phyloP scores from a whole-genome alignment of 73 alveolate genomes.

The Symbiodinium natans region DNA sequence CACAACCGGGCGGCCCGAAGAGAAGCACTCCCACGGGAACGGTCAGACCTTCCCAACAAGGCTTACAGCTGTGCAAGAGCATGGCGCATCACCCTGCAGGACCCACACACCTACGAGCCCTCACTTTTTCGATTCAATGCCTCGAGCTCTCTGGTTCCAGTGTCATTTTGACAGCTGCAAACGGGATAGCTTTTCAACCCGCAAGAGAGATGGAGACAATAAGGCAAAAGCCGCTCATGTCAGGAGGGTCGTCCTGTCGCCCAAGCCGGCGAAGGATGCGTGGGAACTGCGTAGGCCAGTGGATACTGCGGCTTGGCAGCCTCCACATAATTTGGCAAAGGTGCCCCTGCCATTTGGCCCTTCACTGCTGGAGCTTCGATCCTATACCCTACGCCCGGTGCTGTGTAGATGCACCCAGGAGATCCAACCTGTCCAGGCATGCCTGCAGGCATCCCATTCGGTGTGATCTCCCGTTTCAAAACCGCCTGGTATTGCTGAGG shows the following conservation, averaged over 20 bases:
- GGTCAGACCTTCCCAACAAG: conserved; percentile 31
- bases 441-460: not conserved
- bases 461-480: not conserved
- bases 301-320: not conserved
- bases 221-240: not conserved
- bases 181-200: not conserved
- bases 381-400: not conserved
- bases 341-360: not conserved
- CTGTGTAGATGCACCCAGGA: not conserved
- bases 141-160: conserved; percentile 31
- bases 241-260: conserved; percentile 4
- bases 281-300: not conserved
- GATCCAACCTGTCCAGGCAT: not conserved
- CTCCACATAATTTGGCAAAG: not conserved
- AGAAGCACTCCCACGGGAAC: conserved; percentile 94
- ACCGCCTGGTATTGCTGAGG: not conserved
- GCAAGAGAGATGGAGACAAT: not conserved
- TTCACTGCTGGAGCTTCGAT: conserved; percentile 6
- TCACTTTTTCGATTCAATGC: not conserved
- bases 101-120: too few species aligned
- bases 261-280: conserved; percentile 24
- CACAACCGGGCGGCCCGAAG: conserved; percentile 94
- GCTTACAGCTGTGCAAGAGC: too few species aligned
- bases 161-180: conserved; percentile 88
- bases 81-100: too few species aligned